Base-by-base conservation (phyloP, 139 green algal species). In the Nannochloris sp. region DNA sequence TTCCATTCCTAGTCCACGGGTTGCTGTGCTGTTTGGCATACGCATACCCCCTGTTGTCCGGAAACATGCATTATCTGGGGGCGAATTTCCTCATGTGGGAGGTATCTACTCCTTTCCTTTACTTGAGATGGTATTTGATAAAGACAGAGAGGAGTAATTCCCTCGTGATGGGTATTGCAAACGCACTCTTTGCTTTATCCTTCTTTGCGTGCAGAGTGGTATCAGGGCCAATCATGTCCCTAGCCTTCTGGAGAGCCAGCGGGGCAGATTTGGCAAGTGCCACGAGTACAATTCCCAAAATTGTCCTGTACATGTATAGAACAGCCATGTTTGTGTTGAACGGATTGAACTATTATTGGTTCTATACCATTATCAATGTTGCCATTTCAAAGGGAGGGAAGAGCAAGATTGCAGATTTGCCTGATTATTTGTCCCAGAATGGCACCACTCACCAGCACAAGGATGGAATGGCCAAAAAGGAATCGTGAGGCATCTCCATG, bases 91-190 rank as follows among this genome's bases (percentile, higher is more conserved):
- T 74, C 0, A 63, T 74, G 60, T 74, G 44, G 60, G 77, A 84
- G 63, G 63, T 81, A 9, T 70, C 50, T 45, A 84, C 77, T 5
- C 77, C 77, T 25, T 72, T 84, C 40, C 60, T 84, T 60, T 81
- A 84, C 56, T 37, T 74, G 5, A 70, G 77, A 28, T 84, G 75
- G 77, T 40, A 84, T 17, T 59, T 84, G 26, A 67, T 84, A 23
- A 78, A 80, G 61, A 72, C 80, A 8, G 77, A 72, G n/a, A 49
- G 59, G 44, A 70, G 50, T 33, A 48, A 53, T 14, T 58, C 31
- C 3, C n/a, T 25, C 2, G n/a, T 65, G 9, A 71, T 84, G 58
- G 12, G 20, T 10, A 14, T 62, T n/a, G 74, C 67, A 45, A 81
- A 68, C 17, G 14, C 68, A 6, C 17, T 53, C 5, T 79, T 83